Evolutionary conservation across 73 alveolate genomes (phyloP).

Genomic region (Urostyla sp.): DNA sequence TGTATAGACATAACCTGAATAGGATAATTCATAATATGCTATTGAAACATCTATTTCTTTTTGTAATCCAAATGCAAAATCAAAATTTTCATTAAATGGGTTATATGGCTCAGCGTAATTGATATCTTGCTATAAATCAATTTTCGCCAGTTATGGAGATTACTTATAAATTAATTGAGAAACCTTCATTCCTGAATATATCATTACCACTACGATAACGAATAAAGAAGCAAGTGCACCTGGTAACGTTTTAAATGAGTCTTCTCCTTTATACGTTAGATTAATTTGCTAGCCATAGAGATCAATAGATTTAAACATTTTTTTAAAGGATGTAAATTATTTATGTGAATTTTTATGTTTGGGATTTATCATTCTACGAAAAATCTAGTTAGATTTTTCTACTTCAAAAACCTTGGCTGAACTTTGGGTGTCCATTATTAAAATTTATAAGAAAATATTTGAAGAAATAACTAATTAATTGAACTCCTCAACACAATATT

Average conservation of each 20-base stretch:
- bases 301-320: conserved; percentile 8
- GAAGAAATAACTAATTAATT: too few species aligned
- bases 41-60: not conserved
- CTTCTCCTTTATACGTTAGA: conserved; percentile 40
- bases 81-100: not conserved
- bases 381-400: too few species aligned
- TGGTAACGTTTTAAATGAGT: conserved; percentile 33
- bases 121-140: not conserved
- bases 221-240: conserved; percentile 33
- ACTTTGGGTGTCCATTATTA: too few species aligned
- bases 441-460: not conserved
- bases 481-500: too few species aligned
- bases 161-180: too few species aligned
- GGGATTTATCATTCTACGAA: too few species aligned
- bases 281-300: conserved; percentile 40
- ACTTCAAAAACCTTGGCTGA: too few species aligned
- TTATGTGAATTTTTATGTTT: too few species aligned
- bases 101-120: not conserved
- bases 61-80: conserved; percentile 21
- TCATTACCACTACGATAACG: not conserved
- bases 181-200: conserved; percentile 1
- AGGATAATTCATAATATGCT: conserved; percentile 13
- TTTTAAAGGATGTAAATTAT: too few species aligned
- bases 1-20: not conserved
- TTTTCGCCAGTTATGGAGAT: not conserved